Base-by-base conservation (phyloP, 176 grass and related monocot species). In the Phragmites australis region DNA sequence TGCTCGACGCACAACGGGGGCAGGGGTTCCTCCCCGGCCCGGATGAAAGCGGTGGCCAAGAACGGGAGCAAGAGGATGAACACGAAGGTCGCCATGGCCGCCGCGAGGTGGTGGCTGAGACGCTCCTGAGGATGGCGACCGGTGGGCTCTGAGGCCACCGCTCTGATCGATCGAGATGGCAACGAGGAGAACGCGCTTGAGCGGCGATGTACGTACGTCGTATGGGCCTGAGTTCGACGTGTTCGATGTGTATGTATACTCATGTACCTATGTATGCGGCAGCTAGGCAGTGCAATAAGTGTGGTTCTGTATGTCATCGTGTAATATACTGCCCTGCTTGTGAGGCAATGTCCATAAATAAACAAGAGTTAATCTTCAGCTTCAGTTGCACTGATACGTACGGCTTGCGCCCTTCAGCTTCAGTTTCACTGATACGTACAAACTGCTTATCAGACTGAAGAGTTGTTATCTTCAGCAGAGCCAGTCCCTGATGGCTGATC, bases 1-100 rank as follows among this genome's bases (percentile, higher is more conserved):
- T 92, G 72, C 66, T 97, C 60, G 21, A 84, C 46, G 72, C 82
- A 0, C 81, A 90, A 68, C 75, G 65, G 2, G 94, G 87, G 6
- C 27, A 59, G 23, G 68, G 68, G 0, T 92, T 97, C 77, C 2
- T 97, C 11, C 16, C 80, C 9, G 87, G 92, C 8, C 91, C 89
- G 0, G 68, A 88, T 71, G 4, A 84, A 53, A 16, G 70, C 29
- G n/a, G 82, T 10, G 51, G n/a, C 23, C 14, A 46, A 32, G 47
- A 32, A 26, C 14, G 54, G 7, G 64, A 47, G 50, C 6, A n/a
- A 13, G 75, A 78, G 74, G 57, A 68, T 30, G 82, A 62, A 2
- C 48, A 17, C 10, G 27, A n/a, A 9, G 50, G 21, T 16, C 40
- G 73, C 13, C 25, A 41, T 0, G 45, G 71, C 0, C 60, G 68